These are phyloP conservation scores for Apiospora malaysiana DNA, from an alignment of 2,329 filamentous ascomycete genomes.

Conservation along the genomic window DNA sequence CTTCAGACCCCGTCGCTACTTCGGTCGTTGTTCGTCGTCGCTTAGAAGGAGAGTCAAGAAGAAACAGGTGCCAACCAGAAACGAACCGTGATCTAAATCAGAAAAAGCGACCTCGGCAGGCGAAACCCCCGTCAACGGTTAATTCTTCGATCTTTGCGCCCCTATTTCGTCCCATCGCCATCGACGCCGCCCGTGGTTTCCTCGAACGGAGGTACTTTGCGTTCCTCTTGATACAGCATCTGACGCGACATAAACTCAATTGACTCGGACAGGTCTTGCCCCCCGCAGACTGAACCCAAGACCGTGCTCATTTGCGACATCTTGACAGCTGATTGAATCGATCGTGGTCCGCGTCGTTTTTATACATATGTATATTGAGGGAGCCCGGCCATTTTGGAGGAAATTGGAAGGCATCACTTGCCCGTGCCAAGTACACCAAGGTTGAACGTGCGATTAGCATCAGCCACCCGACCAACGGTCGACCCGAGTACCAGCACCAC, in stretches of 20 bases:
- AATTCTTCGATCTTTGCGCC: neutral
- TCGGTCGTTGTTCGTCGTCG: neutral
- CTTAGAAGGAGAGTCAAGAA: neutral
- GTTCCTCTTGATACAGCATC: constrained; percentile 10
- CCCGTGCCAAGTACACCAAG: constrained; percentile 4
- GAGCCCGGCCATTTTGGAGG: neutral
- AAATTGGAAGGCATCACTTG: neutral
- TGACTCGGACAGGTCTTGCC: constrained; percentile 17
- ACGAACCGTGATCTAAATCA: neutral
- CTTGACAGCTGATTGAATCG: constrained; percentile 11
- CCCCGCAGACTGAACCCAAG: neutral
- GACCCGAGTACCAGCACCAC: neutral
- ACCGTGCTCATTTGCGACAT: constrained; percentile 4
- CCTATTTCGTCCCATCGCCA: constrained; percentile 3
- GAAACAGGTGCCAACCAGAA: neutral
- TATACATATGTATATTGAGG: constrained; percentile 17
- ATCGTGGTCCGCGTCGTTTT: neutral
- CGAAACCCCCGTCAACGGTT: neutral
- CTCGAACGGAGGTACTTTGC: neutral
- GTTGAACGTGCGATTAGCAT: neutral
- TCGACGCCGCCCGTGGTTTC: neutral
- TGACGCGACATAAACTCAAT: constrained; percentile 21
- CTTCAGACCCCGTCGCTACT: neutral
- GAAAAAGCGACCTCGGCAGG: neutral
- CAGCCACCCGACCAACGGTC: constrained; percentile 3